These are phyloP conservation scores for Cyclanthera cordifolia DNA, from an alignment of 306 rosid species.

Conservation along the genomic window DNA sequence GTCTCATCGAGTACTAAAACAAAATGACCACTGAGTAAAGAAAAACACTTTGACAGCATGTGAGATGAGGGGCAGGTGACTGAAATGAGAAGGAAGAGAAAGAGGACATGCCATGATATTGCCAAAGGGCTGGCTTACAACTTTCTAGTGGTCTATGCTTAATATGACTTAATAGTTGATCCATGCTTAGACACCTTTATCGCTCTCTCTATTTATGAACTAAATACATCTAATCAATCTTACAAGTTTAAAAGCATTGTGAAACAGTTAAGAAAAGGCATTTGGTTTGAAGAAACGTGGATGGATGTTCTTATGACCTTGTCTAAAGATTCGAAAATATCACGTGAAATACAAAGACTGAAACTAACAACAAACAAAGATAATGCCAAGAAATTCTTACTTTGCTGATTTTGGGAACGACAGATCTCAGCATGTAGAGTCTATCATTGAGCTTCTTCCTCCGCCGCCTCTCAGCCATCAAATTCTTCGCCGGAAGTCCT, in stretches of 20 bases:
- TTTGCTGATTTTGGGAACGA: slow-evolving; percentile 97
- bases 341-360: not conserved
- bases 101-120: not conserved
- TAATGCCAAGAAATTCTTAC: slow-evolving; percentile 24
- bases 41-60: too few species aligned
- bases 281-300: not conserved
- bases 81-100: not conserved
- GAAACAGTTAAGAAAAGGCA: not conserved
- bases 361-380: not conserved
- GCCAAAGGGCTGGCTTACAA: not conserved
- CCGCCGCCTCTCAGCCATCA: slow-evolving; percentile 98
- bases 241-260: not conserved
- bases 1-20: too few species aligned
- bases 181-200: too few species aligned
- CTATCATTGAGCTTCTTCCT: slow-evolving; percentile 97
- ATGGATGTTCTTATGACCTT: not conserved
- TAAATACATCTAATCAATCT: not conserved
- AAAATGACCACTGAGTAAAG: too few species aligned
- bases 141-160: not conserved
- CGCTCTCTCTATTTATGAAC: too few species aligned
- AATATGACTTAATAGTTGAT: too few species aligned
- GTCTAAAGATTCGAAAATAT: not conserved
- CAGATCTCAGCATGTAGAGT: slow-evolving; percentile 93
- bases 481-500: slow-evolving; percentile 81
- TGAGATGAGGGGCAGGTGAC: too few species aligned